phyloP scores from a whole-genome alignment of 2,329 filamentous ascomycete genomes.

The Phialophora expanda region DNA sequence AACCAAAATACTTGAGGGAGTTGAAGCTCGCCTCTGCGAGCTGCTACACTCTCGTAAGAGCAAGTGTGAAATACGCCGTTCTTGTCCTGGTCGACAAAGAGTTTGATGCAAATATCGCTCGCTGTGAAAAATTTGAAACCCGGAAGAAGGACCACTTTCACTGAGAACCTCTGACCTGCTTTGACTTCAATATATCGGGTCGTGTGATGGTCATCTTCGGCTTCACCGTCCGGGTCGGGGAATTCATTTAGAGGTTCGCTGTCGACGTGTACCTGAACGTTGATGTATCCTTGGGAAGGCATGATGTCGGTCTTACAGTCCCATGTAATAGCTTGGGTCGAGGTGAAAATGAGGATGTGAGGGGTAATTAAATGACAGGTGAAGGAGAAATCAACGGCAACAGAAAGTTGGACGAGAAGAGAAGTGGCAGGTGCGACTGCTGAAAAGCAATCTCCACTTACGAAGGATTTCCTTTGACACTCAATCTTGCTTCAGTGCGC shows the following conservation, averaged over 20 bases:
- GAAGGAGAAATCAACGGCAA: neutral
- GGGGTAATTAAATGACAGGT: neutral
- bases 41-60: neutral
- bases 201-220: neutral
- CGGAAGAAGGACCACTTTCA: slow-evolving; percentile 13
- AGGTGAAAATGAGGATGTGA: neutral
- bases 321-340: neutral
- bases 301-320: neutral
- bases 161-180: slow-evolving; percentile 19
- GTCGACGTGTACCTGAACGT: slow-evolving; percentile 20
- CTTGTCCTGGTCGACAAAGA: slow-evolving; percentile 3
- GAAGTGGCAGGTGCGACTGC: neutral
- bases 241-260: slow-evolving; percentile 25
- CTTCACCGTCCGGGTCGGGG: slow-evolving; percentile 9
- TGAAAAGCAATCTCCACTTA: neutral
- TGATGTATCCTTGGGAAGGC: slow-evolving; percentile 21
- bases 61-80: neutral
- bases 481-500: neutral
- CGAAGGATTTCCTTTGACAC: neutral
- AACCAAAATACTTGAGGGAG: neutral
- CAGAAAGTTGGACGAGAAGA: neutral
- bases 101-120: neutral
- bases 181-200: slow-evolving; percentile 19
- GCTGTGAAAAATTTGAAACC: slow-evolving; percentile 19
- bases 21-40: neutral